Conservation (phyloP, 1,284 basidiomycete species). For the Boletellus deceptivus region DNA sequence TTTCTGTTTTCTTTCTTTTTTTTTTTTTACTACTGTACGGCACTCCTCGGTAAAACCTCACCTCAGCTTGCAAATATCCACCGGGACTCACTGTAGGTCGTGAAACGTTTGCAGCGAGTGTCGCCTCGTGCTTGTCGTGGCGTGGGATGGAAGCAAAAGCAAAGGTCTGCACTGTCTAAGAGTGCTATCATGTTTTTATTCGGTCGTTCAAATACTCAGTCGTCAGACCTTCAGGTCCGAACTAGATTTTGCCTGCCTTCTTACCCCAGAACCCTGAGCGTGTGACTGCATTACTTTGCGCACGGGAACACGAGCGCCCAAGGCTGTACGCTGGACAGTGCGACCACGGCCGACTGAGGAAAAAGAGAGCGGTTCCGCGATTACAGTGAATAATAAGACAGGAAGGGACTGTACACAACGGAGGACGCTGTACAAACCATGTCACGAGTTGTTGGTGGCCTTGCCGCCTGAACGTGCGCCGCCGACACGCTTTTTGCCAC, state of each 20-base stretch:
- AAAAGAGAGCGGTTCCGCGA: slow-evolving; percentile 1
- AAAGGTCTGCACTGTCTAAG: no score
- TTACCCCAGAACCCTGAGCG: no score
- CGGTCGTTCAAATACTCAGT: no score
- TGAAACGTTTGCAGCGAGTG: not conserved
- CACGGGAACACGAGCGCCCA: no score
- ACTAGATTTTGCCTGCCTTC: no score
- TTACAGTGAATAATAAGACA: slow-evolving; percentile 30
- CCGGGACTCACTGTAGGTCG: not conserved
- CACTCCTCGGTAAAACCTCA: slow-evolving; percentile 11
- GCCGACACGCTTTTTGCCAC: slow-evolving; percentile 37
- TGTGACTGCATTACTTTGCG: no score
- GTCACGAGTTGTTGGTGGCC: slow-evolving; percentile 32
- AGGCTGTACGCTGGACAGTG: no score
- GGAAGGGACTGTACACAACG: slow-evolving; percentile 9
- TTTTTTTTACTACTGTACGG: slow-evolving; percentile 24
- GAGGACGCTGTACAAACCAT: not conserved
- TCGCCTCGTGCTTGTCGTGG: no score
- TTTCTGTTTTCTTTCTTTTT: not conserved
- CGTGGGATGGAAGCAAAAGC: no score
- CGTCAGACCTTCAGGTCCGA: no score
- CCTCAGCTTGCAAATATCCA: slow-evolving; percentile 6
- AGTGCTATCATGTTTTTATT: no score
- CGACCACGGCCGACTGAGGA: not conserved
- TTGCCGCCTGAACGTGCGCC: slow-evolving; percentile 33